Base-by-base conservation (phyloP, 106 monocot genomes). In the Platanthera zijinensis region DNA sequence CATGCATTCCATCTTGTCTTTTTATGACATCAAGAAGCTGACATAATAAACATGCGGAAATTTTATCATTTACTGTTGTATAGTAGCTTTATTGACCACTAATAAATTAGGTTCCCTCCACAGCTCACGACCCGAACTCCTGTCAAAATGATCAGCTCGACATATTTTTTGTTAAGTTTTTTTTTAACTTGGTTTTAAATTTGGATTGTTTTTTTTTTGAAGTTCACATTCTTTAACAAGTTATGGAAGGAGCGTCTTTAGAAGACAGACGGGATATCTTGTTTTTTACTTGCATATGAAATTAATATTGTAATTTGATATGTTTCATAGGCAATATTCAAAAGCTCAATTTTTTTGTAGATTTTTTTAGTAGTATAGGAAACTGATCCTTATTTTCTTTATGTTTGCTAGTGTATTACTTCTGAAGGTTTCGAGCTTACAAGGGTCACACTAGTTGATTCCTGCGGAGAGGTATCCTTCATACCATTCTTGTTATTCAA, bases 391-490 rank as follows among this genome's bases (percentile, higher is more conserved):
- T 48, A 5, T 71, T 48, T 48, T 71, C 15, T 83, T 21, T 17
- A 71, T 69, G 62, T 46, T 87, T 78, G 47, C 50, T 78, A 99
- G 97, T 99, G 97, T 76, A 82, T 99, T 69, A 94, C 94, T 70
- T 78, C 54, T 77, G 81, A 86, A 25, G 97, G 97, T 8, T 92
- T 99, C 87, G 97, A 99, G 81, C 91, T 99, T 56, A 90, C 97
- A 80, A 87, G 97, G 80, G 82, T 85, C 74, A 94, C 97, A 75
- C 78, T 99, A 74, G 87, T 99, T 75, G 87, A 94, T 85, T 51
- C 87, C 54, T 69, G 73, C 73, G 97, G 97, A 74, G 76, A 88
- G 97, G 97, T 99, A 86, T 45, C 12, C 10, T 68, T 68, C 68
- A 39, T 39, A 9, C 0, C 39, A 13, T 45, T 7, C 18, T 68